These are phyloP conservation scores for Apophysomyces variabilis DNA, from an alignment of 371 early-diverging fungal species.

Conservation along the genomic window DNA sequence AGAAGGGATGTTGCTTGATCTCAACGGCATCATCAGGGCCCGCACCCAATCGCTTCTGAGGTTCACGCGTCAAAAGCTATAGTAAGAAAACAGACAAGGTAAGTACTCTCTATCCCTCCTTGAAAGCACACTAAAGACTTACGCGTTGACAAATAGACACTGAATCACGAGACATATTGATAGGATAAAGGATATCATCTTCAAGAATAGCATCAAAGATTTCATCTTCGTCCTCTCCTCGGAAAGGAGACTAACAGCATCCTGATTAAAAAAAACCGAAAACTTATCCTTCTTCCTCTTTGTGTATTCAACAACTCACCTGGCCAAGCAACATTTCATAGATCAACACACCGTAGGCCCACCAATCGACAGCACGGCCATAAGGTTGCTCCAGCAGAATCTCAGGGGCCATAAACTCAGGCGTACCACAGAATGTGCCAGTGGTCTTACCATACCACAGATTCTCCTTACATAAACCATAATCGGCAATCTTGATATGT, in stretches of 20 bases:
- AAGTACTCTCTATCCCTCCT: background rate
- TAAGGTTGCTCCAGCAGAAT: conserved; percentile 82
- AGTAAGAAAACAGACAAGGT: background rate
- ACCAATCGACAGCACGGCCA: conserved; percentile 91
- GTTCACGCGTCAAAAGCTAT: conserved; percentile 88
- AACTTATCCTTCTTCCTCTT: background rate
- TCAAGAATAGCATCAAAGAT: conserved; percentile 95
- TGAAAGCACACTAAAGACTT: conserved; percentile 12
- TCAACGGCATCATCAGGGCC: conserved; percentile 88
- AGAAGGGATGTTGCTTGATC: conserved; percentile 94
- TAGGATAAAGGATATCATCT: conserved; percentile 92
- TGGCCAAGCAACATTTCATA: conserved; percentile 97
- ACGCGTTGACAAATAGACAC: conserved; percentile 89
- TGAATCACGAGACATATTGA: conserved; percentile 90
- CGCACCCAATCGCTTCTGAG: conserved; percentile 84
- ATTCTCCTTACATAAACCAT: conserved; percentile 77
- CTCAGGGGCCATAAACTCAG: conserved; percentile 83
- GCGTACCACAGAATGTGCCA: conserved; percentile 91
- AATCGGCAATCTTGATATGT: conserved; percentile 99
- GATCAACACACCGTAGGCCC: conserved; percentile 92
- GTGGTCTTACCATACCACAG: conserved; percentile 67
- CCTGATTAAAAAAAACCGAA: background rate
- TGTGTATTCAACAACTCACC: conserved; percentile 30
- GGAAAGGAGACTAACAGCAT: conserved; percentile 78
- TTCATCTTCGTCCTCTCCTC: conserved; percentile 95